Percentiles rank a stretch among this genome's conserved stretches.
phyloP scores from a whole-genome alignment of 73 alveolate species.

The Paramecium biaurelia region DNA sequence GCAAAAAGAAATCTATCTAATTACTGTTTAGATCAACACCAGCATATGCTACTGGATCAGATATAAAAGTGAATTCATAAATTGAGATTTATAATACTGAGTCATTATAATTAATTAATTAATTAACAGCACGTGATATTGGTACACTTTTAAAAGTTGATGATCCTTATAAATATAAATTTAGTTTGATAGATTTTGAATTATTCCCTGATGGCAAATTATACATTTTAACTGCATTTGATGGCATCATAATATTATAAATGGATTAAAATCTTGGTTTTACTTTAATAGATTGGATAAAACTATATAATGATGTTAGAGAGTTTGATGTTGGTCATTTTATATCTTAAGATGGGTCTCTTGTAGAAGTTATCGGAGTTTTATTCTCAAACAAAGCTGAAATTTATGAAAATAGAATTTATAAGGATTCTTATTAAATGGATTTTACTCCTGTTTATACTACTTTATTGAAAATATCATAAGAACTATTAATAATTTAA shows the following conservation, averaged over 20 bases:
- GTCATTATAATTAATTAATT: not conserved
- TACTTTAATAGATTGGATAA: not conserved
- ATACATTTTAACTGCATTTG: not conserved
- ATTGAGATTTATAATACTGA: not conserved
- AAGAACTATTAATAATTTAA: not conserved
- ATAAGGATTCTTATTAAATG: not conserved
- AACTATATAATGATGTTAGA: not conserved
- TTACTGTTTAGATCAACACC: not conserved
- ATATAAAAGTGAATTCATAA: not conserved
- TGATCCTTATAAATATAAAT: not conserved
- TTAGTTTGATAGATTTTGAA: slow-evolving; percentile 1
- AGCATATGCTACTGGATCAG: not conserved
- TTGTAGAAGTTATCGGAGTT: not conserved
- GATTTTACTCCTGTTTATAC: not conserved
- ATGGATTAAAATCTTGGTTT: not conserved
- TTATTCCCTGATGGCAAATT: not conserved
- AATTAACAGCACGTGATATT: not conserved
- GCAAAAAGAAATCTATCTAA: not conserved
- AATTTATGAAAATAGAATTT: not conserved
- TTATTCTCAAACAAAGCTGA: not conserved
- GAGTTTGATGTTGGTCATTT: not conserved
- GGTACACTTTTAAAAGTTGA: not conserved
- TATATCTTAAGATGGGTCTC: not conserved
- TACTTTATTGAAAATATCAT: not conserved
- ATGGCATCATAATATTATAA: not conserved